These are phyloP conservation scores for Pelagophyceae sp. DNA, from an alignment of 352 stramenopile species.

Conservation along the genomic window DNA sequence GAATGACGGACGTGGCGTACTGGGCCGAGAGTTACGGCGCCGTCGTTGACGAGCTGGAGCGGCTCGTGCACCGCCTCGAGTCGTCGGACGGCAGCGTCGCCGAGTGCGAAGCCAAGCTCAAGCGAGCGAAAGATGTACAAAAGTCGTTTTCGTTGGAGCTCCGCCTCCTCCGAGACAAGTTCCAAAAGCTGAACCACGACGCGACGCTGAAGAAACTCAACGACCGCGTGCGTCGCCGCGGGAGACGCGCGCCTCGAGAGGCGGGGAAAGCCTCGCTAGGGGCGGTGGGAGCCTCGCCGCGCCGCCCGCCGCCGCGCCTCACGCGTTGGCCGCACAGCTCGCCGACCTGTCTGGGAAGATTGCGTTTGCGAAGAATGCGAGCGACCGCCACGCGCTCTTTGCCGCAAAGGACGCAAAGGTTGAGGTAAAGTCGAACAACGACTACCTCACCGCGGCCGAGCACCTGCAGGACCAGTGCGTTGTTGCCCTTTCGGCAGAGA, in stretches of 20 bases:
- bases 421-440: conserved; percentile 45
- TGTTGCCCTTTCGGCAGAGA: no score
- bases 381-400: neutral
- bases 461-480: conserved; percentile 50
- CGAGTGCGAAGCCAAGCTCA: neutral
- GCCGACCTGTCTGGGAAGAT: no score
- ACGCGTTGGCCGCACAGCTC: no score
- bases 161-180: neutral
- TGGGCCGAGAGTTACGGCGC: neutral
- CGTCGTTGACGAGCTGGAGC: neutral
- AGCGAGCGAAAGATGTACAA: neutral
- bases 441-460: conserved; percentile 30
- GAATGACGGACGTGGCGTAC: neutral
- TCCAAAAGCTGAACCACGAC: neutral
- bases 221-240: neutral
- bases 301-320: no score
- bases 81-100: neutral
- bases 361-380: no score
- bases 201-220: neutral
- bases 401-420: neutral
- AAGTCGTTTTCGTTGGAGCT: conserved; percentile 9
- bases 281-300: no score
- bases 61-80: neutral
- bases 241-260: neutral
- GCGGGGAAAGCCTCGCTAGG: neutral